Percentiles rank a stretch among this genome's conserved stretches.
Evolutionary conservation across 2,329 filamentous ascomycete genomes (phyloP).

Genomic region (Sporothrix brunneoviolacea): DNA sequence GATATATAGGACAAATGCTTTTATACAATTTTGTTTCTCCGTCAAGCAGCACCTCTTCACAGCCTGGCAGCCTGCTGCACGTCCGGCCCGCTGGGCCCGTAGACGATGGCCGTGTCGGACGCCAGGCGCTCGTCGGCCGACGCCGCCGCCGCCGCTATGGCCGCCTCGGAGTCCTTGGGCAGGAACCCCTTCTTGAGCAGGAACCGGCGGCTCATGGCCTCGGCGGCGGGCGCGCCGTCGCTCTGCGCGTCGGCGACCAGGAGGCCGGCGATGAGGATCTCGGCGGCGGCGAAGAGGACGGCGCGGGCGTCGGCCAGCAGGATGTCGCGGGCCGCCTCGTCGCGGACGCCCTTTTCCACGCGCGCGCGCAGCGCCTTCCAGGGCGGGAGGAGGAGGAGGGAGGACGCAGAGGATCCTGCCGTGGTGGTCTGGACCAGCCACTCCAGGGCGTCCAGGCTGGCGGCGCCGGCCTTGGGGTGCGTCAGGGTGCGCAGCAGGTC

Average conservation of each 20-base stretch:
- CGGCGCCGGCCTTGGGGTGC: constrained; percentile 33
- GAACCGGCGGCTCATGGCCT: constrained; percentile 36
- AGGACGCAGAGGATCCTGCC: not conserved
- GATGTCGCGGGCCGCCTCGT: too few species aligned
- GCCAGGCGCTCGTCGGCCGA: constrained; percentile 24
- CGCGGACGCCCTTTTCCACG: constrained; percentile 28
- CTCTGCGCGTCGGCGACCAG: constrained; percentile 34
- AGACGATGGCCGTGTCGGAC: constrained; percentile 31
- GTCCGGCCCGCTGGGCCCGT: constrained; percentile 22
- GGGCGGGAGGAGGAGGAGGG: constrained; percentile 21
- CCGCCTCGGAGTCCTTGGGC: constrained; percentile 19
- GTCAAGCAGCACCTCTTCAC: too few species aligned
- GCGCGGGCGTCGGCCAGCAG: constrained; percentile 41
- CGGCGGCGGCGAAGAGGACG: constrained; percentile 37
- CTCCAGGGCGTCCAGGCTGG: constrained; percentile 37
- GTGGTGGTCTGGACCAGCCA: constrained; percentile 27
- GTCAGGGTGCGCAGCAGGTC: constrained; percentile 43
- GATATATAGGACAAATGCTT: too few species aligned
- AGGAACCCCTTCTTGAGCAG: constrained; percentile 25
- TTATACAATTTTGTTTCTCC: too few species aligned
- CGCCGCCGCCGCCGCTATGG: not conserved
- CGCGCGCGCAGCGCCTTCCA: constrained; percentile 36
- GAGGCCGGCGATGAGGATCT: constrained; percentile 38
- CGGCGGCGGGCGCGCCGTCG: constrained; percentile 30
- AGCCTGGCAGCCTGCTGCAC: constrained; percentile 2